Base-by-base conservation (phyloP, 2,329 filamentous ascomycete genomes). In the Orbilia javanica region DNA sequence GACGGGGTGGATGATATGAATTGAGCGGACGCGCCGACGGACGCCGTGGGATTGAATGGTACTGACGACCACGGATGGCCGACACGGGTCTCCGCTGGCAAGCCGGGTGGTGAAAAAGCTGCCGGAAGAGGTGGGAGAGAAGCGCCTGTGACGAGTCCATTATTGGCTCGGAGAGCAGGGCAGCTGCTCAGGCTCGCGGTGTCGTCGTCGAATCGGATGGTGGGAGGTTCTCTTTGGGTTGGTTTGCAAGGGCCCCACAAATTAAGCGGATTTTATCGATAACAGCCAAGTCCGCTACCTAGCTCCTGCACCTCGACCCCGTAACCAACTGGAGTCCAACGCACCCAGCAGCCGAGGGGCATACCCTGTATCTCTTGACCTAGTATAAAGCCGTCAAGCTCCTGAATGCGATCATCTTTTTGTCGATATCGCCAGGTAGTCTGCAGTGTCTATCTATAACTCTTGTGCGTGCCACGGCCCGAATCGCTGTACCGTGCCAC, bases 81-180 rank as follows among this genome's bases (percentile, higher is more conserved):
- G 64, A 52, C 42, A 62, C 39, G 15, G 55, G 18, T 52, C 52
- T 78, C 52, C 74, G 70, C 63, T 88, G 87, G 83, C 91, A 92
- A 60, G 89, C 87, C 60, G 89, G 89, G 82, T 95, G 92, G 53
- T 90, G 89, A 82, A 97, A 96, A 53, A 98, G 89, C 86, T 93
- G 92, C 82, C 92, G 89, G 82, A 97, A 95, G 83, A 97, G 88
- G 83, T 91, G 91, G 55, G 89, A 89, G 81, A 94, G 88, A 79
- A 93, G 67, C 67, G 67, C 74, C 63, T 78, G 74, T 50, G 74
- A 78, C 74, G 62, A 65, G 74, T 78, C 74, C 74, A 78, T 78
- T 42, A 42, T 60, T 68, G 67, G 67, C 74, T 69, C 72, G 62
- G 55, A 48, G 48, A 65, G 63, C 36, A 46, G 62, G 60, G 60